Evolutionary conservation across 179 eudicot genomes (phyloP), one percentile per base, ranked within the genome.

Genomic region (Spinacia oleracea): DNA sequence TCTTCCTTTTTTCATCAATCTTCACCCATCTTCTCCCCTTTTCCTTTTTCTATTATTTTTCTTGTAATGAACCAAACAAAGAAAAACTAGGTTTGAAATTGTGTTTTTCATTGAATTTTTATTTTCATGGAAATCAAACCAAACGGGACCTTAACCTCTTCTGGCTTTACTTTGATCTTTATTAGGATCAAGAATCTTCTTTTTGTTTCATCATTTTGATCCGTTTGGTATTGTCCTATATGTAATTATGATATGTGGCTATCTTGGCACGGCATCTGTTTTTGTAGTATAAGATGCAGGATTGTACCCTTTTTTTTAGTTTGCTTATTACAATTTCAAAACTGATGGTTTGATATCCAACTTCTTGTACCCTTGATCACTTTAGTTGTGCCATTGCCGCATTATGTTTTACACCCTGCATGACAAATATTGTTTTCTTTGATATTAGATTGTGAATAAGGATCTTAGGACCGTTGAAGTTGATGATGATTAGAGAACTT

Each of bases 361-460:
- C n/a, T 9, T 65, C 11, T 35, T 34, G n/a, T 23, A 25, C 23
- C 40, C n/a, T 0, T 23, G 18, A 12, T 50, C 51, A 51, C 65
- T 8, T 21, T 31, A 40, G 53, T 29, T 75, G 64, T 74, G 43
- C 43, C 23, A 27, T 56, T 56, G 21, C 18, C 66, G 9, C 25
- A 23, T 20, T 32, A 34, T 67, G 48, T 45, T 51, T 12, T 75
- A 50, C 12, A 23, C 9, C 6, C 34, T 55, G 65, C 46, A 6
- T 66, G 34, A 74, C 46, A 46, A 59, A 32, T 5, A 35, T 53
- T 59, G 23, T 63, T 78, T 43, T 76, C 7, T 42, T 68, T 40
- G 38, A 32, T 82, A 31, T 79, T 86, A 93, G 97, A 79, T 90
- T 82, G 90, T 91, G 81, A 88, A 83, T 27, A 91, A 81, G 78